Evolutionary conservation across 2,329 filamentous ascomycete genomes (phyloP).

Genomic region (Monosporascus sp.): DNA sequence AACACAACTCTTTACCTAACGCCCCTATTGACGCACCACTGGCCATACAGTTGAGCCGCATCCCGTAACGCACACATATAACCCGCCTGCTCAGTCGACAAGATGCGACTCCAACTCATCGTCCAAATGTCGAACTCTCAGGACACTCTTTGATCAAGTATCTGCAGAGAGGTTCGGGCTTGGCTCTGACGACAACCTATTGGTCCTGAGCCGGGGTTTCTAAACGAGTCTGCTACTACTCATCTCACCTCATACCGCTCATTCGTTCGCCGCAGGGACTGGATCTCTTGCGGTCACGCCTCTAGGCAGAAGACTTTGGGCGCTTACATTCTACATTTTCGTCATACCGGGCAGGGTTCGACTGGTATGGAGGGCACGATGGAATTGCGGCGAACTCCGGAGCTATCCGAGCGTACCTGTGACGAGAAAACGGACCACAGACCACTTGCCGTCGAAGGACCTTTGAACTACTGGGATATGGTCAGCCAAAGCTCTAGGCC

Average conservation of each 20-base stretch:
- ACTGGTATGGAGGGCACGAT: neutral
- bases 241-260: neutral
- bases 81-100: neutral
- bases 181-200: neutral
- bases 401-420: neutral
- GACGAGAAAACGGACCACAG: neutral
- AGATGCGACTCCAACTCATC: neutral
- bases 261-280: neutral
- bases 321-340: neutral
- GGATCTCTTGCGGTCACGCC: neutral
- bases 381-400: neutral
- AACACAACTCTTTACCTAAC: neutral
- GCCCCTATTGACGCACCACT: too few species aligned
- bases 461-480: neutral
- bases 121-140: neutral
- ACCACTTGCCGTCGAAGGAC: neutral
- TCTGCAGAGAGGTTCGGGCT: neutral
- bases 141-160: neutral
- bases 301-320: neutral
- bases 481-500: conserved; percentile 4
- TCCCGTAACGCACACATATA: neutral
- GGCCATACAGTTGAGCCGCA: too few species aligned
- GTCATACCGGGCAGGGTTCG: neutral
- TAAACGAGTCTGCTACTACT: neutral
- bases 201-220: neutral